Conservation (phyloP, 371 early-diverging fungal species). For the Chytridiales sp. region DNA sequence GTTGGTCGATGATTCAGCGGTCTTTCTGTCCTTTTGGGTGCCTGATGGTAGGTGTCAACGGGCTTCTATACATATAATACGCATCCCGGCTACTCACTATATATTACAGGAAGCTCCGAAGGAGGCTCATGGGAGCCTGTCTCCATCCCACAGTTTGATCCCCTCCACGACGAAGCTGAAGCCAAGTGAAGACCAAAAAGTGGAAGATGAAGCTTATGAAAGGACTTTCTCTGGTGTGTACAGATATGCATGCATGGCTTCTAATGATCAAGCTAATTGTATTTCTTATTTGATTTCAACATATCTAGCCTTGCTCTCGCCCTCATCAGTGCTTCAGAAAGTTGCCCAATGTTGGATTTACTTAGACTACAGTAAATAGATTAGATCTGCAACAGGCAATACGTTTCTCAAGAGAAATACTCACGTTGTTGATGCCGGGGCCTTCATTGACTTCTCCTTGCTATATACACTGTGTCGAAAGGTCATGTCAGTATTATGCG, state of each 20-base stretch:
- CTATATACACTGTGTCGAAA: neutral
- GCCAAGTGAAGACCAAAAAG: conserved; percentile 18
- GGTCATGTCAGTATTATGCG: neutral
- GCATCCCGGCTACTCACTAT: neutral
- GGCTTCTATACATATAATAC: neutral
- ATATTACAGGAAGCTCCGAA: neutral
- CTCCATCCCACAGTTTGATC: conserved; percentile 39
- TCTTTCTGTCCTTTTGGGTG: conserved; percentile 31
- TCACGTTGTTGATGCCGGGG: neutral
- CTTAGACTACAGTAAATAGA: conserved; percentile 5
- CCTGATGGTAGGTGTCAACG: neutral
- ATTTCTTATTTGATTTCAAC: conserved; percentile 15
- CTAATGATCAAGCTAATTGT: neutral
- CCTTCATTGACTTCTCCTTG: neutral
- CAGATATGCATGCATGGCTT: conserved; percentile 1
- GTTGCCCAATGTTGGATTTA: neutral
- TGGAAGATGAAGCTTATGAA: conserved; percentile 19
- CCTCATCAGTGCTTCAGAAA: conserved; percentile 34
- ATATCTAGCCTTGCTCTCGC: conserved; percentile 36
- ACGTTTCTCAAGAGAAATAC: neutral
- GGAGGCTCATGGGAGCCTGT: conserved; percentile 33
- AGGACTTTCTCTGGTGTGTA: neutral
- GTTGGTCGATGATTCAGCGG: conserved; percentile 27
- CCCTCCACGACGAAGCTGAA: conserved; percentile 36
- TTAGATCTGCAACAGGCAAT: conserved; percentile 2